Evolutionary conservation across 2,329 filamentous ascomycete species (phyloP), one percentile per base, ranked within the genome.

Genomic region (Stachybotrys echinatus): DNA sequence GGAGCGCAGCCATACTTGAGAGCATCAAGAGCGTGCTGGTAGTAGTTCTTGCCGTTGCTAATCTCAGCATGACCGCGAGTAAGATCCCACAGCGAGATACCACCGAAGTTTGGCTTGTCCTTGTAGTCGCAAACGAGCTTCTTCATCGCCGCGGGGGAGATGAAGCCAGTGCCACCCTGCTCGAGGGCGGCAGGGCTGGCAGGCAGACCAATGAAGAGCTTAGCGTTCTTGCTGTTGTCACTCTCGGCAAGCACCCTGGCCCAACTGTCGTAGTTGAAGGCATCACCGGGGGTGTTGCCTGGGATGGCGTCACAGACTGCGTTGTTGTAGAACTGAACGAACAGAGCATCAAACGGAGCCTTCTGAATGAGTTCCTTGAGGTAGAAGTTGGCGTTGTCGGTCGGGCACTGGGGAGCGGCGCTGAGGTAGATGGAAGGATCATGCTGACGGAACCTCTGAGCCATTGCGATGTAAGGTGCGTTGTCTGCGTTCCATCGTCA

Each of bases 261-360:
- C 74, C 74, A 77, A 14, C 59, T 58, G 47, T 71, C 58, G 57
- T 72, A 77, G 53, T 74, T 76, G 64, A 75, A 72, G 34, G 56
- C 55, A 12, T 63, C 58, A 10, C 61, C 64, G 8, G 61, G 53
- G 50, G 52, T 66, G 65, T 45, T 55, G n/a, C n/a, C 52, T 17
- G 58, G 34, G 52, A 69, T 57, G 22, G 64, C 60, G 42, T 71
- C 66, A 56, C 72, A 75, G 19, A 45, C 54, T 1, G 57, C 55
- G 58, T 76, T 76, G 65, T 76, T 75, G 64, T 75, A 77, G 61
- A 76, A 77, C 62, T 76, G 74, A 47, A 77, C 60, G 58, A 73
- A 75, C 39, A 74, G 61, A 14, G 68, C 65, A 22, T 73, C 70
- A 53, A 77, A 72, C 42, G 67, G 59, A 40, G 68, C 64, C 48